These are phyloP conservation scores for Torrubiellomyces zombiae DNA, from an alignment of 2,329 filamentous ascomycete genomes.

Conservation along the genomic window DNA sequence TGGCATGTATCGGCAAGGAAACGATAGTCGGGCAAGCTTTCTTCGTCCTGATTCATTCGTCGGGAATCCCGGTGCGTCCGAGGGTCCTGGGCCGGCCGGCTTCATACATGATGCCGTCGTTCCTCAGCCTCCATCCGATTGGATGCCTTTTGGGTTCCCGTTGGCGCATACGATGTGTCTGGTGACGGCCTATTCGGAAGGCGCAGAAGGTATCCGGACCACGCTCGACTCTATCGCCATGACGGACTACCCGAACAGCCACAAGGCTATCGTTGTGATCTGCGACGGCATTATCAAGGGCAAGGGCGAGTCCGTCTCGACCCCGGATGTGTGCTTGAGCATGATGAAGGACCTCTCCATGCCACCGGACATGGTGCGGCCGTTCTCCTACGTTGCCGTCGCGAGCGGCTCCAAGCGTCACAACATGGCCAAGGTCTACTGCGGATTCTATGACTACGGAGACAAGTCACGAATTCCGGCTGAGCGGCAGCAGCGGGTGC, in stretches of 20 bases:
- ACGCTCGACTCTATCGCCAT: constrained; percentile 92
- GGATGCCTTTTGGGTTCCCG: constrained; percentile 93
- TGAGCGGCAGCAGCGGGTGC: constrained; percentile 89
- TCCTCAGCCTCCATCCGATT: constrained; percentile 88
- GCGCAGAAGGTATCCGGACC: constrained; percentile 77
- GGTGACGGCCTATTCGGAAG: constrained; percentile 94
- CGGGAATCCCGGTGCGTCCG: constrained; percentile 36
- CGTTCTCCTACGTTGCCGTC: constrained; percentile 93
- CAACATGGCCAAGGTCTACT: constrained; percentile 98
- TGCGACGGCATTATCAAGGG: constrained; percentile 98
- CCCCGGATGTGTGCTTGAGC: constrained; percentile 72
- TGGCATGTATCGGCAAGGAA: constrained; percentile 53
- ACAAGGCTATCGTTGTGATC: constrained; percentile 90
- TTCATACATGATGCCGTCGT: constrained; percentile 95
- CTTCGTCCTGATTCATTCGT: constrained; percentile 41
- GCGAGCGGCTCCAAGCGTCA: constrained; percentile 91
- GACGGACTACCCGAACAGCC: constrained; percentile 97
- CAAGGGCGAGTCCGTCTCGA: constrained; percentile 70
- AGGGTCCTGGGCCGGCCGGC: constrained; percentile 70
- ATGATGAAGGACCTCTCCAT: constrained; percentile 93
- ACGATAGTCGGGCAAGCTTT: constrained; percentile 49
- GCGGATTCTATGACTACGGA: constrained; percentile 96
- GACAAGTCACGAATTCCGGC: constrained; percentile 57
- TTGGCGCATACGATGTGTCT: constrained; percentile 86
- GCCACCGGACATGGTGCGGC: constrained; percentile 62